Evolutionary conservation across 331 rosid species (phyloP), one percentile per base, ranked within the genome.

Genomic region (Arachis monticola): DNA sequence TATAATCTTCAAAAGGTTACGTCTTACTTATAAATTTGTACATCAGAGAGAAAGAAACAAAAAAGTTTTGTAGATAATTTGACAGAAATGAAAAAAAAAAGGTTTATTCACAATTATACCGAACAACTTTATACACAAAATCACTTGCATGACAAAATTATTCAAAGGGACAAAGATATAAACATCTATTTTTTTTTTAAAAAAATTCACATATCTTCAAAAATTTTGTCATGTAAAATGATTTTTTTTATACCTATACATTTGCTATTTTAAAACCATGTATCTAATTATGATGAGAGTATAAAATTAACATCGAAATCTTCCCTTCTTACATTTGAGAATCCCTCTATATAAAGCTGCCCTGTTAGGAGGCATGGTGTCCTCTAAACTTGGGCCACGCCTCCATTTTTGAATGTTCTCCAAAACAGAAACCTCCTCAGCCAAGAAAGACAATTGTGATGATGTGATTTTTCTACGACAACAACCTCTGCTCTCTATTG

Each of bases 281-380:
- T 47, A 8, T 10, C 31, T n/a, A 1, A 60, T 12, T 52, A 1
- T 1, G n/a, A 7, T 3, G 22, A 12, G 2, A 41, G 3, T 2
- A n/a, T 22, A 6, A 22, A 9, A 30, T 64, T n/a, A 22, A n/a
- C 40, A 48, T 27, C 71, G 60, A 75, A 74, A 48, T 2, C 69
- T 72, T 5, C 80, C 72, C 27, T 31, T 10, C 62, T 60, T 78
- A 58, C 72, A 77, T 38, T 88, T 67, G 76, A 86, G 57, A 65
- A 83, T 79, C 68, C 85, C 92, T 58, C 52, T 84, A 35, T 89
- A 88, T 9, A 84, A 83, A 79, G 80, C 91, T 79, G 76, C 85
- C 81, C 92, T 88, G 14, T 90, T 90, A 69, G 76, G 81, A 48
- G 96, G 91, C 91, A 90, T 88, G 7, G 42, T 40, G 32, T 60